Percentiles rank a stretch among this genome's conserved stretches.
Conservation (phyloP, 1,284 basidiomycete genomes). For the Xanthoconium separans region DNA sequence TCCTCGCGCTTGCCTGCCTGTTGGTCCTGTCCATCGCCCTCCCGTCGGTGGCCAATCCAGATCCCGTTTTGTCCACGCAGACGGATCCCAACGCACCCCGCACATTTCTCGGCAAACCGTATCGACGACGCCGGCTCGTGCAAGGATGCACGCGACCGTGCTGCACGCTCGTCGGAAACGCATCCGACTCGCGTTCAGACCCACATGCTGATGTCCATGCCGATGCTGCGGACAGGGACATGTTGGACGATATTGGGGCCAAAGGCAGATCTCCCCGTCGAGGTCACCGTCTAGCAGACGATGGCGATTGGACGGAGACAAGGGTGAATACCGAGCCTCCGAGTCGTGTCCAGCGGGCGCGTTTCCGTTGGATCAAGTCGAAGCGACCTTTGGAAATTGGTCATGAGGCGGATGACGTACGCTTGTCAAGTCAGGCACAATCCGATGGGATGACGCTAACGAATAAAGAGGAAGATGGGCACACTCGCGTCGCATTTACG, state of each 20-base stretch:
- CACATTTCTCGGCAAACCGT: conserved; percentile 22
- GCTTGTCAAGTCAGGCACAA: not conserved
- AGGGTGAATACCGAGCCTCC: not conserved
- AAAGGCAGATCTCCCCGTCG: not conserved
- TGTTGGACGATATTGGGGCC: not conserved
- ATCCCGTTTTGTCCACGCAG: not conserved
- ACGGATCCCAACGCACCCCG: conserved; percentile 9
- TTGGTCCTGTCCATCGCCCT: conserved; percentile 5
- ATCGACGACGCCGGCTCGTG: conserved; percentile 1
- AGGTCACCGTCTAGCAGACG: not conserved
- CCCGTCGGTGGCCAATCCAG: not conserved
- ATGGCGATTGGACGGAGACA: not conserved
- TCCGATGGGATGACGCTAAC: not conserved
- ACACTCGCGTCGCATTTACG: too few relatives aligned
- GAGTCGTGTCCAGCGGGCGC: not conserved
- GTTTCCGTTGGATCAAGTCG: not conserved
- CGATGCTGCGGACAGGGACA: not conserved
- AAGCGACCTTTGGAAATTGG: not conserved
- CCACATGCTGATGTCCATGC: not conserved
- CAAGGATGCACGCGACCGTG: not conserved
- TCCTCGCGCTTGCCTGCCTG: conserved; percentile 12
- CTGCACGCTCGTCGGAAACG: not conserved
- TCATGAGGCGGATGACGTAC: not conserved
- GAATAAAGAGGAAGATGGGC: not conserved
- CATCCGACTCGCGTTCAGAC: not conserved